phyloP scores from a whole-genome alignment of 441 rosid species.

The Raphanus hybrid region DNA sequence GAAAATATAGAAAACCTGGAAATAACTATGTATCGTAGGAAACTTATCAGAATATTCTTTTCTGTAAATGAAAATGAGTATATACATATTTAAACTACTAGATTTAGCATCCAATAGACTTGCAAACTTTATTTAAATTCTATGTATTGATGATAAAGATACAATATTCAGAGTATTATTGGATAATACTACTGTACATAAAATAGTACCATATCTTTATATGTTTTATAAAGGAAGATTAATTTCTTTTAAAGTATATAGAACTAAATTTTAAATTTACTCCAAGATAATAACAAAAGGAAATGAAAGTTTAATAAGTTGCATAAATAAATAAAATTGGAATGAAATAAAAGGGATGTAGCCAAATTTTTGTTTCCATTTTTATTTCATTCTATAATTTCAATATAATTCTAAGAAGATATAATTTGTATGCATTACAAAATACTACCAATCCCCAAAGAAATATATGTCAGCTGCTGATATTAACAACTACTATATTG shows the following conservation, averaged over 20 bases:
- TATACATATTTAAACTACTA: neutral
- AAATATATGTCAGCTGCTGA: neutral
- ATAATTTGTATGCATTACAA: neutral
- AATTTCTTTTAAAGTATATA: neutral
- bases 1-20: neutral
- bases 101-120: neutral
- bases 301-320: neutral
- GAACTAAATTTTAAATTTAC: no score
- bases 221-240: neutral
- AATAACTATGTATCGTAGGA: neutral
- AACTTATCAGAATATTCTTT: neutral
- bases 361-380: neutral
- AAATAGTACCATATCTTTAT: neutral
- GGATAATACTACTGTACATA: neutral
- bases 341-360: neutral
- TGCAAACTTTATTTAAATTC: neutral
- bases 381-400: neutral
- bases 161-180: neutral
- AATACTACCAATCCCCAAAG: neutral
- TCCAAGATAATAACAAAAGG: neutral
- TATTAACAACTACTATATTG: neutral
- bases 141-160: neutral
- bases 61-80: neutral
- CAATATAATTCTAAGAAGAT: neutral
- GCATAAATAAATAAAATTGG: neutral